Percentiles rank a stretch among this genome's conserved stretches.
These are phyloP conservation scores for Hypholoma sublateritium DNA, from an alignment of 768 basidiomycete genomes.

Conservation along the genomic window DNA sequence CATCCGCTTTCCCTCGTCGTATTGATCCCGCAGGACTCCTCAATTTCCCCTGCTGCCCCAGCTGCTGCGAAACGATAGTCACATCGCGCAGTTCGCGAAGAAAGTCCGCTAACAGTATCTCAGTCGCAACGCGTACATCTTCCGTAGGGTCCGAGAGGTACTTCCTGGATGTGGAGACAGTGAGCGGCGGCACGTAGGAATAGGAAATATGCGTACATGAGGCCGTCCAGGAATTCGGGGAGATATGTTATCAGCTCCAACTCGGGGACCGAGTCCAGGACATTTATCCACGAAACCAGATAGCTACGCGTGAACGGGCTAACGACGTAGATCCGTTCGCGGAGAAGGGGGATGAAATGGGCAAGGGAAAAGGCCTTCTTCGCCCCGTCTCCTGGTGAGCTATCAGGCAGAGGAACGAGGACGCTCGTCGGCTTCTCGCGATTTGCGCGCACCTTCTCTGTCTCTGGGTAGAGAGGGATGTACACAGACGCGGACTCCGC, in stretches of 20 bases:
- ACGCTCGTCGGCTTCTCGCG: conserved; percentile 58
- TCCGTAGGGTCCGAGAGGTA: conserved; percentile 95
- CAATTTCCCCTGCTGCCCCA: conserved; percentile 52
- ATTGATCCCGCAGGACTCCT: conserved; percentile 42
- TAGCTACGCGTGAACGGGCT: conserved; percentile 95
- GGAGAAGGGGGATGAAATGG: conserved; percentile 90
- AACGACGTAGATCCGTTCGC: conserved; percentile 92
- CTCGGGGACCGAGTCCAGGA: conserved; percentile 95
- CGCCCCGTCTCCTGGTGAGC: conserved; percentile 39
- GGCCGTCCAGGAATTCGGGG: conserved; percentile 91
- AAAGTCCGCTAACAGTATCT: conserved; percentile 86
- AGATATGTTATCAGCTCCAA: conserved; percentile 93
- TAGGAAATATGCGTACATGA: conserved; percentile 61
- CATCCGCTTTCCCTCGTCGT: conserved; percentile 38
- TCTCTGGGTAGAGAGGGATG: conserved; percentile 84
- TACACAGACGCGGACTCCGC: conserved; percentile 95
- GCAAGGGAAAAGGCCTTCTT: conserved; percentile 91
- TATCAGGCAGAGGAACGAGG: conserved; percentile 64
- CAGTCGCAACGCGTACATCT: conserved; percentile 90
- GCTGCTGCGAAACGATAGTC: conserved; percentile 66
- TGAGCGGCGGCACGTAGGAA: conserved; percentile 1
- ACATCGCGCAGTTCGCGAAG: conserved; percentile 89
- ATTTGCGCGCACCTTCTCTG: conserved; percentile 64
- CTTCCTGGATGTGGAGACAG: conserved; percentile 50
- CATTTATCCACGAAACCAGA: conserved; percentile 95